Base-by-base conservation (phyloP, 768 basidiomycete genomes). In the Daedaleopsis nitida region DNA sequence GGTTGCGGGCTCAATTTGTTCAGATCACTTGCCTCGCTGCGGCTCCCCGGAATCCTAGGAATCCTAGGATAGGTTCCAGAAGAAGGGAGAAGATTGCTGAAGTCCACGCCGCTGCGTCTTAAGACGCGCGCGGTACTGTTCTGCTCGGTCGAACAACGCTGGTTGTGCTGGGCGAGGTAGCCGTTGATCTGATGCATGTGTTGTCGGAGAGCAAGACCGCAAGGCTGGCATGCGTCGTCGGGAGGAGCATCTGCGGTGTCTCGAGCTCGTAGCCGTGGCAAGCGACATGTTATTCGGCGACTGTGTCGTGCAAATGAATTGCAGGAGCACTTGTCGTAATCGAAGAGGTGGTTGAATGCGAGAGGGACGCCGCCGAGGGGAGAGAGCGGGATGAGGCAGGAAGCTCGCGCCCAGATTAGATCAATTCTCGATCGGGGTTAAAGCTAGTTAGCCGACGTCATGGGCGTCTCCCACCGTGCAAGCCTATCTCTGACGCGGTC, bases 11-110 rank as follows among this genome's bases (percentile, higher is more conserved):
- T 51, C 9, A 49, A 55, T 51, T 32, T 23, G 38, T 42, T 12
- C 6, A 42, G 44, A 53, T 37, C 50, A 51, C 59, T 55, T 24
- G 59, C 59, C 59, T 60, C 54, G 48, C 34, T 60, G 59, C n/a
- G n/a, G n/a, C 38, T 21, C 6, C 12, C 34, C 34, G 49, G 48
- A 21, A 37, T 55, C 45, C 59, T 21, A 24, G 49, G 48, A 21
- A 37, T 55, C 45, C 59, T 21, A 24, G 54, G 39, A 32, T 12
- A 23, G 6, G 12, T 55, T 49, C 54, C 42, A 49, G 47, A 27
- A 49, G 47, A 49, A 12, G 47, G 47, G 47, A 21, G 14, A 21
- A 47, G 23, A 21, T n/a, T 21, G 47, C 13, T 24, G 47, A 32
- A 32, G 27, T 32, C 27, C 27, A 32, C 27, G 27, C 27, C 27